These are phyloP conservation scores for Zygosaccharomyces siamensis DNA, from an alignment of 805 yeast species.

Conservation along the genomic window DNA sequence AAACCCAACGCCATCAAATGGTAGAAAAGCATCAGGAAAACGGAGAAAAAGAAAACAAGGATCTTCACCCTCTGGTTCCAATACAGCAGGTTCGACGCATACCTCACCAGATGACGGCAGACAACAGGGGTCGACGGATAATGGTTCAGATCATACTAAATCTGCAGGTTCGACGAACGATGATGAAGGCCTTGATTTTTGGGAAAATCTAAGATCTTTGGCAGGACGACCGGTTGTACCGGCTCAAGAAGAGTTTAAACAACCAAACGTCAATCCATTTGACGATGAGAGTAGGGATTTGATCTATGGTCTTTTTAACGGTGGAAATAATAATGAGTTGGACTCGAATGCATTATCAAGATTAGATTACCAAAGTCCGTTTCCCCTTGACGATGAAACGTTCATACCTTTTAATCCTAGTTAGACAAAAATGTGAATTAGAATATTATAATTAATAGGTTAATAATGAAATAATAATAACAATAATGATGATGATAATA, in stretches of 20 bases:
- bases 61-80: conserved; percentile 9
- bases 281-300: conserved; percentile 15
- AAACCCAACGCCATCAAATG: conserved; percentile 32
- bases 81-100: conserved; percentile 6
- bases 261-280: background rate
- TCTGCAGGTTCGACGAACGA: conserved; percentile 18
- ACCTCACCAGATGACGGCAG: conserved; percentile 8
- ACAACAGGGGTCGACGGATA: conserved; percentile 2
- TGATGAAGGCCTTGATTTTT: conserved; percentile 64
- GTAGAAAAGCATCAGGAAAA: conserved; percentile 6
- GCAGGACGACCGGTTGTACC: conserved; percentile 35
- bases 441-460: background rate
- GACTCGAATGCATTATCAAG: background rate
- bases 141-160: conserved; percentile 7
- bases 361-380: background rate
- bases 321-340: conserved; percentile 1
- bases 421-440: background rate
- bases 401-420: conserved; percentile 18
- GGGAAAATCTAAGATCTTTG: conserved; percentile 62
- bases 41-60: conserved; percentile 12
- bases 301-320: conserved; percentile 17
- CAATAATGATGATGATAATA: background rate
- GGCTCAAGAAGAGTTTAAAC: conserved; percentile 7
- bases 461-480: background rate
- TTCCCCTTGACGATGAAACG: conserved; percentile 8